Percentiles rank a stretch among this genome's conserved stretches.
Evolutionary conservation across 805 yeast genomes (phyloP).

Genomic region (Starmerella apicola): DNA sequence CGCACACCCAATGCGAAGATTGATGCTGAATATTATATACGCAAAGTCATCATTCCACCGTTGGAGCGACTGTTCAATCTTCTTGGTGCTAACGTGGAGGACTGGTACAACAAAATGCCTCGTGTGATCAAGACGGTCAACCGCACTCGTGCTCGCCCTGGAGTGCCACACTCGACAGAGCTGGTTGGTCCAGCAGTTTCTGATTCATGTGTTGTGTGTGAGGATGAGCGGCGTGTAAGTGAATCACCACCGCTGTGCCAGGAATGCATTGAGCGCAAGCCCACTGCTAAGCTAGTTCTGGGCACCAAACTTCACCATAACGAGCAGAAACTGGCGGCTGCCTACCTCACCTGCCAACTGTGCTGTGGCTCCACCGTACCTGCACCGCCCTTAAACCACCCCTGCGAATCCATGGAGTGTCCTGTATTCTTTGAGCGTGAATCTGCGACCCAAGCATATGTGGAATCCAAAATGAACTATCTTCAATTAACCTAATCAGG

Average conservation of each 20-base stretch:
- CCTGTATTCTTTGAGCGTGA: conserved; percentile 16
- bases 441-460: conserved; percentile 4
- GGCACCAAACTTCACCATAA: conserved; percentile 4
- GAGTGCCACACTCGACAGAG: not conserved
- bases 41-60: conserved; percentile 78
- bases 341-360: conserved; percentile 9
- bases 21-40: conserved; percentile 78
- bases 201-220: too few species aligned
- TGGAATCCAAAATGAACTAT: too few species aligned
- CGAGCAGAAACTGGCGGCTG: conserved; percentile 5
- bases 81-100: conserved; percentile 64
- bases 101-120: conserved; percentile 70
- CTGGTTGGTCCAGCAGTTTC: too few species aligned
- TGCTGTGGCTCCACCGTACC: conserved; percentile 13
- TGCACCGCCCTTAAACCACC: not conserved
- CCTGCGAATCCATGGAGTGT: conserved; percentile 20
- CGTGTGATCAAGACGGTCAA: conserved; percentile 5
- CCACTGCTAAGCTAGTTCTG: conserved; percentile 12
- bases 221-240: conserved; percentile 2
- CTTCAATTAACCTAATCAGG: too few species aligned
- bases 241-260: conserved; percentile 10
- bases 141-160: conserved; percentile 5
- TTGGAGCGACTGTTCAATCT: conserved; percentile 70
- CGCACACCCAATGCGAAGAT: conserved; percentile 31
- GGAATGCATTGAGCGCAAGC: conserved; percentile 6